Conservation (phyloP, 2,329 filamentous ascomycete genomes). For the Neofusicoccum sp. region DNA sequence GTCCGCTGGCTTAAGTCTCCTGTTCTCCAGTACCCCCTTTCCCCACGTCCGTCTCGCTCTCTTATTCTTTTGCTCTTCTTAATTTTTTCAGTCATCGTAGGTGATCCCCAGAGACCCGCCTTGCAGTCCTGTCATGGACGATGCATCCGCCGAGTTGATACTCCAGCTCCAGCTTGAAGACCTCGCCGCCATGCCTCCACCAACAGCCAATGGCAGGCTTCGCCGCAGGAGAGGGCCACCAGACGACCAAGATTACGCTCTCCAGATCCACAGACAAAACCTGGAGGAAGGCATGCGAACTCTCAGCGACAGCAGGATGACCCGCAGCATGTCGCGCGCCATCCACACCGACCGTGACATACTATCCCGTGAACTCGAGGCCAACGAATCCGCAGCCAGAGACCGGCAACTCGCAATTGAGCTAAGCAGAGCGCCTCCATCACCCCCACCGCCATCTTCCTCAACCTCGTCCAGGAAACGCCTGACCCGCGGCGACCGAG, state of each 20-base stretch:
- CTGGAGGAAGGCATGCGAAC: neutral
- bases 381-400: neutral
- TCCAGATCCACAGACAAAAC: neutral
- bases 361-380: neutral
- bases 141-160: neutral
- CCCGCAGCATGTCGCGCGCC: neutral
- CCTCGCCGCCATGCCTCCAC: neutral
- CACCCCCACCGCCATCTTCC: too few species aligned
- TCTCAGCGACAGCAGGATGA: neutral
- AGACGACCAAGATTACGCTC: neutral
- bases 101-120: too few species aligned
- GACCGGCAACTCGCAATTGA: neutral
- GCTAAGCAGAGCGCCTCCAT: neutral
- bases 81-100: too few species aligned
- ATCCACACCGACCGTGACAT: neutral
- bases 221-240: neutral
- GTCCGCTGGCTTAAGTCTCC: too few species aligned
- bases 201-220: neutral
- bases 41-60: too few species aligned
- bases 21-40: too few species aligned
- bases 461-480: neutral
- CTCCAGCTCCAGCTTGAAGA: slow-evolving; percentile 1
- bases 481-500: too few species aligned
- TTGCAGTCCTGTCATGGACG: too few species aligned
- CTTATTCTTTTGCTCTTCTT: too few species aligned